A percentile compares a stretch with the other conserved stretches of the same genome.
Conservation (phyloP, 2,329 filamentous ascomycete genomes). For the Shiraia sp. region DNA sequence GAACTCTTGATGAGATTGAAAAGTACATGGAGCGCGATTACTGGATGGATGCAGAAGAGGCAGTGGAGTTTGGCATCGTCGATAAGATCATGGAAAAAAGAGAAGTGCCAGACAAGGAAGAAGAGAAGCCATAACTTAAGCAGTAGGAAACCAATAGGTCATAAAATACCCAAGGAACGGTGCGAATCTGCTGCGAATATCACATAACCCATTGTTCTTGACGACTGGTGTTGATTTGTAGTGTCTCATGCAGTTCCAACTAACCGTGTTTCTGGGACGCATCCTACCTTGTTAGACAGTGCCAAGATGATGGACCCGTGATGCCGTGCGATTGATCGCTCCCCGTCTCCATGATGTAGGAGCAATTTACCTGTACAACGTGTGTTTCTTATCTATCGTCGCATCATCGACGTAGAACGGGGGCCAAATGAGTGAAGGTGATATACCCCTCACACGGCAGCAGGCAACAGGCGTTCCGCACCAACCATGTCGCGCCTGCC, state of each 20-base stretch:
- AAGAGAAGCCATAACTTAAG: slow-evolving; percentile 18
- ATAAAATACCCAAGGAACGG: no score
- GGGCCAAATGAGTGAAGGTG: no score
- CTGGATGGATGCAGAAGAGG: slow-evolving; percentile 87
- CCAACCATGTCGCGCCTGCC: slow-evolving; percentile 11
- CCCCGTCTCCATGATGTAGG: background rate
- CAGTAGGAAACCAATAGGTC: background rate
- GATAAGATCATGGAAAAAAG: slow-evolving; percentile 81
- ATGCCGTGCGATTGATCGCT: background rate
- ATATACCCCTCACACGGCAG: slow-evolving; percentile 7
- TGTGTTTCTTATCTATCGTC: background rate
- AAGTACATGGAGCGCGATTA: slow-evolving; percentile 97
- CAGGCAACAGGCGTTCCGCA: slow-evolving; percentile 4
- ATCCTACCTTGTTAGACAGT: no score
- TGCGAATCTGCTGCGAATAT: no score
- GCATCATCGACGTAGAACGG: background rate
- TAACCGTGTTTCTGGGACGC: no score
- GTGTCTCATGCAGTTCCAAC: no score
- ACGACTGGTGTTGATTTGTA: no score
- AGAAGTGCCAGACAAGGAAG: slow-evolving; percentile 49
- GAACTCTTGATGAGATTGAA: slow-evolving; percentile 81
- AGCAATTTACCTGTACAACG: background rate
- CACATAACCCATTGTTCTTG: no score
- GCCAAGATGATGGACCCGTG: no score
- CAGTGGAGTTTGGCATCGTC: slow-evolving; percentile 85